Base-by-base conservation (phyloP, 371 early-diverging fungal genomes). In the Rhizopus delemar region DNA sequence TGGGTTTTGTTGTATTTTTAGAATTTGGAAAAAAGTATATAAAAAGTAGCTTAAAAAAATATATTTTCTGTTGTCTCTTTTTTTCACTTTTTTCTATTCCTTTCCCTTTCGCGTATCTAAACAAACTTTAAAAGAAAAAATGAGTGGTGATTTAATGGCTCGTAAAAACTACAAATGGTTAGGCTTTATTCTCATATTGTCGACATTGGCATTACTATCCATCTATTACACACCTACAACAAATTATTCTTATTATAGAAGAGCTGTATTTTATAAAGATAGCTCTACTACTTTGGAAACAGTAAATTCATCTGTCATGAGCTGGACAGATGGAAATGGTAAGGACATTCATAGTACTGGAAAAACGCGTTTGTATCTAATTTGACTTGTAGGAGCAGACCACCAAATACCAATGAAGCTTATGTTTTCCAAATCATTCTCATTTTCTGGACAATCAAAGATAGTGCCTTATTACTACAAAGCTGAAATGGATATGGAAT, bases 401-500 rank as follows among this genome's bases (percentile, higher is more conserved):
- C 68, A 68, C 49, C 59, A 68, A 49, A 58, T 68, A 29, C 68
- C 68, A 12, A 59, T 68, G 2, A 57, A 68, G 34, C 51, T 59
- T 6, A 35, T 68, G 6, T 57, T 68, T 49, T 68, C 68, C 4
- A 68, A 68, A 59, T 55, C 68, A 13, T 68, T 68, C 38, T 55
- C 68, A 9, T 68, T 63, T 39, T 63, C 63, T 33, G 78, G 80
- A 52, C 80, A 73, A 46, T 77, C 84, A 16, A 74, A 82, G 38
- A 77, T 84, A 51, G 77, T 78, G 31, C 85, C 85, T 15, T 83
- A 84, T 51, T 85, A 81, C 57, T 82, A 73, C 59, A 68, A 72
- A 57, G 74, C 83, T 5, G 63, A 77, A 38, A 53, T 70, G 36
- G 59, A 68, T n/a, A 50, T 63, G 48, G 70, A 77, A 46, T 64